phyloP scores from a whole-genome alignment of 1,284 basidiomycete genomes.

The Pseudozyma pruni region DNA sequence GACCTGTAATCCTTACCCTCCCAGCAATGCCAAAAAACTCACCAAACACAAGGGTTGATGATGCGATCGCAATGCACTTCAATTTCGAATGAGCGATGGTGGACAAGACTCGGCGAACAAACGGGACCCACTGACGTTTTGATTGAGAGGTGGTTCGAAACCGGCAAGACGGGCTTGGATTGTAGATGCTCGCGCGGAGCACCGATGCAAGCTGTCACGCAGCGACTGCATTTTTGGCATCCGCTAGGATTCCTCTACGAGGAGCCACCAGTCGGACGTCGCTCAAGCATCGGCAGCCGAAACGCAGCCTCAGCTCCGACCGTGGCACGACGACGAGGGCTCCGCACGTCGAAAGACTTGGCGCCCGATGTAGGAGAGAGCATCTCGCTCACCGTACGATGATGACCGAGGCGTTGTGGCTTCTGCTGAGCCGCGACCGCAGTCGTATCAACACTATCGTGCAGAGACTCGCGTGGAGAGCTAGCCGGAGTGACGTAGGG shows the following conservation, averaged over 20 bases:
- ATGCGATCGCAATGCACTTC: constrained; percentile 18
- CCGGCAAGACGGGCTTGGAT: too few species aligned
- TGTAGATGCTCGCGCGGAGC: too few species aligned
- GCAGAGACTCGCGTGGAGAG: neutral
- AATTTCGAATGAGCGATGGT: constrained; percentile 16
- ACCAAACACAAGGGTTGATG: neutral
- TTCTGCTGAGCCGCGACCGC: constrained; percentile 3
- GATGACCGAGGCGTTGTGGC: constrained; percentile 27
- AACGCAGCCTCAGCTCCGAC: constrained; percentile 28
- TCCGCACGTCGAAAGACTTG: neutral
- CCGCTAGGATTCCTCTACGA: constrained; percentile 1
- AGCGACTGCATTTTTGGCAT: neutral
- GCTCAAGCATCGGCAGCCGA: constrained; percentile 11
- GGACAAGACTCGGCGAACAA: constrained; percentile 4
- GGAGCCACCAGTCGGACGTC: constrained; percentile 6
- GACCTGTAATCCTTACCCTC: constrained; percentile 8
- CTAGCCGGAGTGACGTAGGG: constrained; percentile 4
- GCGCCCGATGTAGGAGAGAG: neutral
- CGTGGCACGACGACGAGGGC: constrained; percentile 32
- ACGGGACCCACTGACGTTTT: neutral
- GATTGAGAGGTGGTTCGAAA: neutral
- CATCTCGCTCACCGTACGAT: constrained; percentile 29
- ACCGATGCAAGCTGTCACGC: too few species aligned
- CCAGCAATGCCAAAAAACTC: neutral
- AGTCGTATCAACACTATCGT: neutral